These are phyloP conservation scores for Fagopyrum esculentum DNA, from an alignment of 148 eudicot species.

Conservation along the genomic window DNA sequence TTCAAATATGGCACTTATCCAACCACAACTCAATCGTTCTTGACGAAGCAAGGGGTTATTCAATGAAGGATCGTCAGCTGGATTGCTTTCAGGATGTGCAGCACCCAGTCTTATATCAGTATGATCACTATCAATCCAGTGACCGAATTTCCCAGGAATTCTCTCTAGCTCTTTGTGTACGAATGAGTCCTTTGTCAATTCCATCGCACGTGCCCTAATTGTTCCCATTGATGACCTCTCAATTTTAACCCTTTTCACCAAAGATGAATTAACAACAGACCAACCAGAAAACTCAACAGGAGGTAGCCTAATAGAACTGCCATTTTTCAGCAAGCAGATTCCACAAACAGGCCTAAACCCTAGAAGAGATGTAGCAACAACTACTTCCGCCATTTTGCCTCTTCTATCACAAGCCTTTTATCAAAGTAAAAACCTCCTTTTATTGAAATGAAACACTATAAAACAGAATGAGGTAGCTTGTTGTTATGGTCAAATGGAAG, in stretches of 20 bases:
- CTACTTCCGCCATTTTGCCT: constrained; percentile 56
- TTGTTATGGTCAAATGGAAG: background rate
- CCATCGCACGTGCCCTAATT: constrained; percentile 65
- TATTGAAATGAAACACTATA: background rate
- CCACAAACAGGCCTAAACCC: constrained; percentile 39
- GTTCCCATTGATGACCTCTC: background rate
- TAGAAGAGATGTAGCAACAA: constrained; percentile 58
- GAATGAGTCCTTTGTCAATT: constrained; percentile 62
- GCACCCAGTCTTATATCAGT: constrained; percentile 43
- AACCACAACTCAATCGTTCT: constrained; percentile 90
- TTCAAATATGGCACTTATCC: constrained; percentile 89
- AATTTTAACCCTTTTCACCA: background rate
- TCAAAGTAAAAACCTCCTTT: background rate
- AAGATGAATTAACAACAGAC: background rate
- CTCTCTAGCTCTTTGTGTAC: constrained; percentile 40
- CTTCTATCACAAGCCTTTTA: background rate
- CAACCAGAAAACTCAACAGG: background rate
- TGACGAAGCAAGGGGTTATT: constrained; percentile 82
- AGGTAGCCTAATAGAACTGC: background rate
- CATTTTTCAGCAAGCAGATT: constrained; percentile 24
- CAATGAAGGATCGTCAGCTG: constrained; percentile 71
- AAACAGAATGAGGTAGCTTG: background rate
- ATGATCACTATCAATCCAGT: constrained; percentile 24
- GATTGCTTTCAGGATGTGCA: constrained; percentile 73
- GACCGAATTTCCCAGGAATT: constrained; percentile 32